Base-by-base conservation (phyloP, 192 early-diverging fungal species). In the Funneliformis mosseae region DNA sequence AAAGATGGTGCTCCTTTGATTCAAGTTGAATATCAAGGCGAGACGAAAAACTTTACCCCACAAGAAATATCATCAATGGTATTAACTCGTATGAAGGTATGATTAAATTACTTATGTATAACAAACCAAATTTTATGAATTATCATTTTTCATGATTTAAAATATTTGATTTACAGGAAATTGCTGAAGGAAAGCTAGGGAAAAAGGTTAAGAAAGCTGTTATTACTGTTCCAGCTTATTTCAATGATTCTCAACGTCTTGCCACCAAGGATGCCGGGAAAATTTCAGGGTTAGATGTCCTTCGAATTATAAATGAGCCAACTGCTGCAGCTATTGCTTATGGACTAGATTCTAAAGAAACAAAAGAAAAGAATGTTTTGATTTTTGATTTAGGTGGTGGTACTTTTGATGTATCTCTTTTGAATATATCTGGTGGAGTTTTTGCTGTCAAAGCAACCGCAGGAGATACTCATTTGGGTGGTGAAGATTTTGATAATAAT, bases 21-120 rank as follows among this genome's bases (percentile, higher is more conserved):
- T 76, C 92, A 95, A 89, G 94, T 95, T 46, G 88, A 94, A 81
- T 92, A 90, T 88, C 88, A 94, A 89, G 94, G 94, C 79, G 93
- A 95, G 86, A 88, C 87, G 82, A 95, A 94, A 88, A 88, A 84
- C 66, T 95, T 91, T 86, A 89, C 93, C 77, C 92, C 94, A 67
- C 92, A 95, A 89, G 93, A 98, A 88, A 93, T 99, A 88, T 99
- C 97, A 25, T 94, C 97, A 82, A 97, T 99, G 96, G 92, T 99
- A 75, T 90, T 99, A 67, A 81, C 87, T 86, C 96, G 96, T 87
- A 97, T 99, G 95, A 88, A 88, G 82, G 87, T 77, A 43, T 27
- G 9, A 45, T 45, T 50, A 64, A 43, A 45, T 25, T 63, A 14
- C 25, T 61, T 43, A 38, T 64, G 12, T 23, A 43, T 42, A 11